Evolutionary conservation across 2,329 filamentous ascomycete genomes (phyloP).

Genomic region (Neofusicoccum umdonicola): DNA sequence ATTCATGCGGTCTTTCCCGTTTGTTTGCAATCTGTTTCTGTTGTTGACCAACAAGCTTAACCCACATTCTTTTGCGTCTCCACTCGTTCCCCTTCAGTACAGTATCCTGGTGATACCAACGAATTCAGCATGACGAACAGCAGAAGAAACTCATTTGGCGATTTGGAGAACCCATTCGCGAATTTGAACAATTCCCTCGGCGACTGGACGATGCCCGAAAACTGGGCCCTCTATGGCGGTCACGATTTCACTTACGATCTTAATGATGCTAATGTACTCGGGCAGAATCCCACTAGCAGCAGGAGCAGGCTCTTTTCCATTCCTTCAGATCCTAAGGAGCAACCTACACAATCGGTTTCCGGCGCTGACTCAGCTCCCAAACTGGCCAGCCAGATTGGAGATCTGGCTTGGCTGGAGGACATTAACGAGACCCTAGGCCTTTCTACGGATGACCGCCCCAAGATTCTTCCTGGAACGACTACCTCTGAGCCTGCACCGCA

Average conservation of each 20-base stretch:
- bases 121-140: background rate
- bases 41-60: slow-evolving; percentile 9
- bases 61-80: background rate
- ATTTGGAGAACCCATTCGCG: background rate
- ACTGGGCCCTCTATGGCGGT: background rate
- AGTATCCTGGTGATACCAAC: background rate
- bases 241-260: background rate
- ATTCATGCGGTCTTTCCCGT: background rate
- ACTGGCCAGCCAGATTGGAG: background rate
- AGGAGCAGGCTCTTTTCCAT: background rate
- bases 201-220: background rate
- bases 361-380: background rate
- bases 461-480: no score
- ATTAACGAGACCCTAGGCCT: no score
- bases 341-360: background rate
- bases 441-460: no score
- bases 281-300: background rate
- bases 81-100: background rate
- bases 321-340: background rate
- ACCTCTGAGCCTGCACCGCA: no score
- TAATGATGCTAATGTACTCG: background rate
- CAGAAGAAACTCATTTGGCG: background rate
- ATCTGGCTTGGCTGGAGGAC: background rate
- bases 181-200: background rate
- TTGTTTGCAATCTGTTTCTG: background rate